phyloP scores from a whole-genome alignment of 257 asterid genomes.

The Scutellaria barbata region DNA sequence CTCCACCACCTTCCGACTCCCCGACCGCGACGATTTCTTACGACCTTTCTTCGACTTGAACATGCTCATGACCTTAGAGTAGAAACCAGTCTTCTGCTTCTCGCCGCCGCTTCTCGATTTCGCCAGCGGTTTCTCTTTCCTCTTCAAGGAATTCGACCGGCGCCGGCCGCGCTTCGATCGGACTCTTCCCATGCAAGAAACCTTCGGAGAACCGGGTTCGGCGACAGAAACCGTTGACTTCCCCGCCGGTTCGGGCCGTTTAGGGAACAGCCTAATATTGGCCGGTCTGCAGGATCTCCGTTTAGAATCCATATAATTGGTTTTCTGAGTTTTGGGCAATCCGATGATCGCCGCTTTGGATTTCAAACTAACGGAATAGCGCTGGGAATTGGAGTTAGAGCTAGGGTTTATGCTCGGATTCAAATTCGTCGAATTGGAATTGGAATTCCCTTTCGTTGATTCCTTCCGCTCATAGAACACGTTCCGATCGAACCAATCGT shows the following conservation, averaged over 20 bases:
- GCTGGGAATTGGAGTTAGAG: slow-evolving; percentile 58
- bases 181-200: slow-evolving; percentile 92
- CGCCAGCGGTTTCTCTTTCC: slow-evolving; percentile 44
- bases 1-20: slow-evolving; percentile 42
- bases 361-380: slow-evolving; percentile 51
- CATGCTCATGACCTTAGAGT: slow-evolving; percentile 51
- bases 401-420: slow-evolving; percentile 38
- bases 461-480: slow-evolving; percentile 78
- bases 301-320: slow-evolving; percentile 49
- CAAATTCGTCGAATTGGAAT: slow-evolving; percentile 39
- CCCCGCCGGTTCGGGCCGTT: slow-evolving; percentile 49
- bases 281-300: slow-evolving; percentile 52
- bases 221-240: slow-evolving; percentile 44
- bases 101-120: slow-evolving; percentile 42
- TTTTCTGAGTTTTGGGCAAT: slow-evolving; percentile 72
- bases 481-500: slow-evolving; percentile 85
- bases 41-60: slow-evolving; percentile 49
- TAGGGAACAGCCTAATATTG: slow-evolving; percentile 62
- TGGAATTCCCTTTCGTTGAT: slow-evolving; percentile 63
- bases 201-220: slow-evolving; percentile 94
- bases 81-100: slow-evolving; percentile 58
- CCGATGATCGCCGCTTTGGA: slow-evolving; percentile 71
- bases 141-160: slow-evolving; percentile 49
- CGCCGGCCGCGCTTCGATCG: slow-evolving; percentile 81
- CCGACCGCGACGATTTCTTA: slow-evolving; percentile 38